Evolutionary conservation across 129 eudicot genomes (phyloP), one percentile per base, ranked within the genome.

Genomic region (Artemisia argyi): DNA sequence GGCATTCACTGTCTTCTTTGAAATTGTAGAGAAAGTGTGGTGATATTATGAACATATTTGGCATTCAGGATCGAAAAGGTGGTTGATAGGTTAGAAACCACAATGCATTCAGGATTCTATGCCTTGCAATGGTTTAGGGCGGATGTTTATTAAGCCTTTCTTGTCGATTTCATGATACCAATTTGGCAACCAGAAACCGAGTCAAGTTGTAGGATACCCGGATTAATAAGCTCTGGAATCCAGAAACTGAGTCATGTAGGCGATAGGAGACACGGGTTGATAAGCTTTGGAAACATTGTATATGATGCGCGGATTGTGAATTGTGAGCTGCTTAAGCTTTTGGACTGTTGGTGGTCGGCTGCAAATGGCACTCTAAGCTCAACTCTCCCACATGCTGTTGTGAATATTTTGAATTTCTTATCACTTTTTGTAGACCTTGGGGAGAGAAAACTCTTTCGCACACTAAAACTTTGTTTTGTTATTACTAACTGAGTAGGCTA

Each of bases 61-160:
- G 2, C 46, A 7, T 18, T 69, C 35, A 53, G 35, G 32, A 19
- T 46, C 20, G 9, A 15, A 39, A 66, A 5, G 19, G 30, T 28
- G 51, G 15, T 17, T 63, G 46, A 63, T 63, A 63, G 68, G 51
- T 30, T 63, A 35, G 51, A 32, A 63, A 48, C 51, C 68, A n/a
- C 51, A 28, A 3, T 52, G 57, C 57, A 52, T 52, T 39, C 46
- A 39, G 46, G 46, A 16, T 12, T 52, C 57, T 52, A 52, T 52
- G 1, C 6, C 18, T 12, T 52, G 16, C 16, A 52, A 16, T 52
- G 18, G 57, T 63, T 32, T 20, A n/a, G 50, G 48, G 68, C 14
- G 66, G 46, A 30, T 15, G 22, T 30, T 63, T 63, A 20, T 63
- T 30, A 1, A 19, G 35, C 68, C 42, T 35, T 32, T 42, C 18